These are phyloP conservation scores for Phytophthora citrophthora DNA, from an alignment of 352 stramenopile species.

Conservation along the genomic window DNA sequence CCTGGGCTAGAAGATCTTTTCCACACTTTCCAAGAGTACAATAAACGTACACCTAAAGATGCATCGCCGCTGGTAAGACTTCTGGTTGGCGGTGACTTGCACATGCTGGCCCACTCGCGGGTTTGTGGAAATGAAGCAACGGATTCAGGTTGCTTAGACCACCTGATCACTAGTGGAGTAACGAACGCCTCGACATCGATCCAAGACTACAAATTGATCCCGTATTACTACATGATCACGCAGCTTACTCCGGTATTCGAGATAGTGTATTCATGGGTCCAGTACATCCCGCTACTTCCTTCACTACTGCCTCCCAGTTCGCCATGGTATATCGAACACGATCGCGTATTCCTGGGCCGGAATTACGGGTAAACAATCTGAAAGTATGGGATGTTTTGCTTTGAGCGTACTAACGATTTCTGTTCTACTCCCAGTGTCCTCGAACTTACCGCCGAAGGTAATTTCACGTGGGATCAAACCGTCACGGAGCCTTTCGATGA, in stretches of 20 bases:
- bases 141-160: conserved; percentile 47
- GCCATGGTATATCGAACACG: conserved; percentile 46
- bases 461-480: conserved; percentile 44
- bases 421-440: conserved; percentile 29
- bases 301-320: conserved; percentile 21
- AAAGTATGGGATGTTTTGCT: background rate
- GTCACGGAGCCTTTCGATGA: conserved; percentile 35
- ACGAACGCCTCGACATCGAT: conserved; percentile 69
- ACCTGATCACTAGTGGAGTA: conserved; percentile 71
- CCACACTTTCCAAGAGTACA: conserved; percentile 41
- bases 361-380: conserved; percentile 63
- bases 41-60: conserved; percentile 6
- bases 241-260: conserved; percentile 42
- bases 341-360: conserved; percentile 57
- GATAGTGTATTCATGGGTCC: conserved; percentile 24
- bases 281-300: conserved; percentile 22
- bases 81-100: conserved; percentile 69
- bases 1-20: conserved; percentile 46
- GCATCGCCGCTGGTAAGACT: conserved; percentile 30
- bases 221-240: conserved; percentile 61
- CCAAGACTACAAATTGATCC: conserved; percentile 55
- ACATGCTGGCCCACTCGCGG: conserved; percentile 56
- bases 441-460: conserved; percentile 34
- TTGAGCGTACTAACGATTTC: background rate
- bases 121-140: conserved; percentile 40